Conservation (phyloP, 257 asterid species). For the Solanum sejunctum region DNA sequence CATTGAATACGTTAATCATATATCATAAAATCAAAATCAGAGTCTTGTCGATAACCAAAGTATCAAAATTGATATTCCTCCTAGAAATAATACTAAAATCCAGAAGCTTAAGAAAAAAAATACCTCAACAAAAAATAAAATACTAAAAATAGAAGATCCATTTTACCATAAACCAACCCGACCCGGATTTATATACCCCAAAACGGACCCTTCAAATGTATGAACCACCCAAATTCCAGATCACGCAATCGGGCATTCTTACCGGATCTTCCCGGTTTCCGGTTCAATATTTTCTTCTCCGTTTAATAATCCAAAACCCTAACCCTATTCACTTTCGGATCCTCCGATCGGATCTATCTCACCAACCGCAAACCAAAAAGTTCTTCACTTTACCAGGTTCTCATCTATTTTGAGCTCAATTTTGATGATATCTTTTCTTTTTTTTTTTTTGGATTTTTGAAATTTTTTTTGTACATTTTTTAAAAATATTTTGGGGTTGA, state of each 20-base stretch:
- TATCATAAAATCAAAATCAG: background rate
- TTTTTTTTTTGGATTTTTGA: too few species aligned
- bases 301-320: constrained; percentile 31
- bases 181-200: constrained; percentile 7
- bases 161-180: constrained; percentile 6
- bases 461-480: background rate
- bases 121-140: background rate
- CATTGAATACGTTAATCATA: background rate
- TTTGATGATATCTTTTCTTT: too few species aligned
- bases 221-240: background rate
- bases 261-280: constrained; percentile 16
- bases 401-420: background rate
- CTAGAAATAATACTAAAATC: background rate
- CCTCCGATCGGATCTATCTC: constrained; percentile 44
- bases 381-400: constrained; percentile 14
- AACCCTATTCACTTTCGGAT: constrained; percentile 43
- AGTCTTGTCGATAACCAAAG: background rate
- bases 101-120: background rate
- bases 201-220: constrained; percentile 14
- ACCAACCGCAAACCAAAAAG: background rate
- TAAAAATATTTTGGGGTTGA: background rate
- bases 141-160: background rate
- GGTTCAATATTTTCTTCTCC: constrained; percentile 4
- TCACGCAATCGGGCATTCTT: constrained; percentile 8
- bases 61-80: background rate